Evolutionary conservation across 2,329 filamentous ascomycete genomes (phyloP).

Genomic region (Fusarium sp.): DNA sequence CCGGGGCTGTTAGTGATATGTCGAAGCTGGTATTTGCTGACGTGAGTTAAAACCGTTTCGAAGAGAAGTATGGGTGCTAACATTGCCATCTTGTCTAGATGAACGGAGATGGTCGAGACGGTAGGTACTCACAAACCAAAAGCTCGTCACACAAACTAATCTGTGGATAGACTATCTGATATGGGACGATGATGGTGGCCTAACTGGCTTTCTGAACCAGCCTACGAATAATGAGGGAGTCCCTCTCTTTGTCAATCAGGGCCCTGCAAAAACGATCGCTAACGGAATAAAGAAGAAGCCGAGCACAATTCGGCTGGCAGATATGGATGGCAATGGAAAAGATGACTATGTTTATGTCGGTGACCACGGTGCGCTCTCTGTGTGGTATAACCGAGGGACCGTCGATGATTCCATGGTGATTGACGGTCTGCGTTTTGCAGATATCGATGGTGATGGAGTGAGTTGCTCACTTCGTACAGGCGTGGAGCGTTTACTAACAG

Average conservation of each 20-base stretch:
- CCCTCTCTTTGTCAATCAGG: constrained; percentile 15
- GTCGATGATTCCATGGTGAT: constrained; percentile 2
- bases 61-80: too few relatives aligned
- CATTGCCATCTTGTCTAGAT: constrained; percentile 2
- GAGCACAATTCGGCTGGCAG: constrained; percentile 26
- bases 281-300: constrained; percentile 20
- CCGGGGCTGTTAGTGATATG: not conserved
- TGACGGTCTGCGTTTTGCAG: constrained; percentile 18
- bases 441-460: constrained; percentile 23
- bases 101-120: constrained; percentile 22
- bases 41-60: not conserved
- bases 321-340: constrained; percentile 33
- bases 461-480: not conserved
- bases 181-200: constrained; percentile 16
- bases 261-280: constrained; percentile 3
- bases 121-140: not conserved
- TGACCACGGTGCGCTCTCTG: constrained; percentile 40
- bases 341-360: constrained; percentile 38
- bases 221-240: constrained; percentile 10
- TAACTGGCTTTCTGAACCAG: constrained; percentile 21
- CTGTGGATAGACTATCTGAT: constrained; percentile 14
- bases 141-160: not conserved
- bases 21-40: constrained; percentile 14
- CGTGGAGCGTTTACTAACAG: not conserved
- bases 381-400: constrained; percentile 19